Base-by-base conservation (phyloP, 1,139 yeast genomes). In the Pneumocystis canis region DNA sequence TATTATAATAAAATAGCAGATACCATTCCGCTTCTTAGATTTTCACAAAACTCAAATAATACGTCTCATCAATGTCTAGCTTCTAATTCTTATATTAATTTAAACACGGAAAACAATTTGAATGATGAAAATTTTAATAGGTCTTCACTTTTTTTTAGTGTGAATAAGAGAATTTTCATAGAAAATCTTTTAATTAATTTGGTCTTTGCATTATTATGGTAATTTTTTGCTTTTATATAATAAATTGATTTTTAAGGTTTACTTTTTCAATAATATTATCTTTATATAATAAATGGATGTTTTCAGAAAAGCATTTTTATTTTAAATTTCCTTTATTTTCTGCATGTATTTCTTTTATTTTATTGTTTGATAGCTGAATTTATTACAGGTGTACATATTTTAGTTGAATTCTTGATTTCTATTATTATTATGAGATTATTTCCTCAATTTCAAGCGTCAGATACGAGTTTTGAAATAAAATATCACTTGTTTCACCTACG, bases 201-300 rank as follows among this genome's bases (percentile, higher is more conserved):
- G 3, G 54, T 3, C 25, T 47, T 47, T 47, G 25, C 25, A 14
- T 9, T 25, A 5, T 47, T 28, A 47, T 47, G 54, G 54, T 47
- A 47, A 6, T 47, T 47, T 11, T 47, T 47, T 9, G 9, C 3
- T 25, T 47, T 28, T 25, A 25, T 25, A 25, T 47, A 25, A 28
- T 47, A 47, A 47, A 47, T 18, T 58, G 3, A n/a, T 31, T 35
- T 32, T 58, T 33, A 20, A 64, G 68, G 68, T 68, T 66, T 61
- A 40, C 64, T 4, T 65, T 68, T 54, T 68, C 70, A 25, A 61
- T 68, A 59, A 60, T 63, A 5, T 61, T 68, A 7, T 68, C 70
- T n/a, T 41, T 68, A 41, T 92, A 92, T 76, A 92, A 92, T 77
- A 92, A 90, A 74, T 90, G 60, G 97, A 90, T 92, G 96, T 92